These are phyloP conservation scores for Irpex sp. DNA, from an alignment of 1,284 basidiomycete species.

Conservation along the genomic window DNA sequence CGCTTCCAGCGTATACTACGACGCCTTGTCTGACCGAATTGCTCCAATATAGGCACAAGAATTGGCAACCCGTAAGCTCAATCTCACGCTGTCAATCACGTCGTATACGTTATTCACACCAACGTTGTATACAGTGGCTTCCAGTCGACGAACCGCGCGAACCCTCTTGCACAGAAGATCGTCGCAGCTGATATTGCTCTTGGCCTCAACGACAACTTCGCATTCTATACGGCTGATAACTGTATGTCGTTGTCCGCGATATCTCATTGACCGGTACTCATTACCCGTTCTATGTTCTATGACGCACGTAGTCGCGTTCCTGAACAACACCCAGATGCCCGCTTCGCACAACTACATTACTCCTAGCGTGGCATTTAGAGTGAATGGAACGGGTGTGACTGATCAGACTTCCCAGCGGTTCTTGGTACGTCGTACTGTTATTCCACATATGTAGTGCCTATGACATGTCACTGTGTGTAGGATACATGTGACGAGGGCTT, in stretches of 20 bases:
- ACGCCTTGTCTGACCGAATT: neutral
- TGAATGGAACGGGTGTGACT: slow-evolving; percentile 39
- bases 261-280: neutral
- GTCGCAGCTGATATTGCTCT: slow-evolving; percentile 46
- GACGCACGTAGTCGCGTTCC: slow-evolving; percentile 40
- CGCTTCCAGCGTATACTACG: neutral
- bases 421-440: slow-evolving; percentile 34
- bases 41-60: neutral
- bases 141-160: slow-evolving; percentile 48
- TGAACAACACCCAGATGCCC: slow-evolving; percentile 48
- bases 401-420: slow-evolving; percentile 59
- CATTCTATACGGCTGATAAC: slow-evolving; percentile 48
- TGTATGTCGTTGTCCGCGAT: slow-evolving; percentile 33
- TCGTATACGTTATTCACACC: neutral
- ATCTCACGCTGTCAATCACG: neutral
- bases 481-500: slow-evolving; percentile 33
- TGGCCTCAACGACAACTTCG: slow-evolving; percentile 32
- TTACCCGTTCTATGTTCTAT: neutral
- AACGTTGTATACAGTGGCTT: slow-evolving; percentile 39
- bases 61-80: slow-evolving; percentile 49
- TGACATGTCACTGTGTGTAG: slow-evolving; percentile 17
- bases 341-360: slow-evolving; percentile 45
- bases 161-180: slow-evolving; percentile 55
- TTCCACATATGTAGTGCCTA: neutral
- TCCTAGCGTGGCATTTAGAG: slow-evolving; percentile 39